phyloP scores from a whole-genome alignment of 2,329 filamentous ascomycete genomes.

The Ophiostoma angusticollis region DNA sequence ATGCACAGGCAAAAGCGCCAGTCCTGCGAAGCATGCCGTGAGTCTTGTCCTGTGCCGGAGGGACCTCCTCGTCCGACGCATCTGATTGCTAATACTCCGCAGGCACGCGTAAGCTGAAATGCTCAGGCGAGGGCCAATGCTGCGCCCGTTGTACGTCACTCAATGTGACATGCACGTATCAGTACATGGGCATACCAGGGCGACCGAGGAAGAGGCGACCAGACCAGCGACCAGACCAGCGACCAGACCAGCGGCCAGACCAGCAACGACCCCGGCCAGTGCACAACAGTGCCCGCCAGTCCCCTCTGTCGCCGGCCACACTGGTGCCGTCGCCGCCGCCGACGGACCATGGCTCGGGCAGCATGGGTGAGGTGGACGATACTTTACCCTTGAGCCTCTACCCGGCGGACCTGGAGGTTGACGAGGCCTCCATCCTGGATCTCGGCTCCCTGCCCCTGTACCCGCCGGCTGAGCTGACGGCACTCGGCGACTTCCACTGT shows the following conservation, averaged over 20 bases:
- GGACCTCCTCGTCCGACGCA: neutral
- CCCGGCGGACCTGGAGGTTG: neutral
- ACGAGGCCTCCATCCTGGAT: neutral
- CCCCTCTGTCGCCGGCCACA: neutral
- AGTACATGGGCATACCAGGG: conserved; percentile 6
- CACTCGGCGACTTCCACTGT: neutral
- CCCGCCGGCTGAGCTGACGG: neutral
- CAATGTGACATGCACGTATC: conserved; percentile 5
- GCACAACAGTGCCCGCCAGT: neutral
- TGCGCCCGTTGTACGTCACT: conserved; percentile 2
- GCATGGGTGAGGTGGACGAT: neutral
- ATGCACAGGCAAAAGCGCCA: conserved; percentile 8
- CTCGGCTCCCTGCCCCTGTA: neutral
- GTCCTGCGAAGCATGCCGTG: conserved; percentile 9
- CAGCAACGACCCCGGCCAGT: neutral
- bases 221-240: neutral
- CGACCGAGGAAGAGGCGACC: conserved; percentile 4
- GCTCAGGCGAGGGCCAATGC: conserved; percentile 1
- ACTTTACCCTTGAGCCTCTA: neutral
- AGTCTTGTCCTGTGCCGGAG: too few relatives aligned
- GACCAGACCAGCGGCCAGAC: conserved; percentile 2
- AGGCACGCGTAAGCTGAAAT: conserved; percentile 8
- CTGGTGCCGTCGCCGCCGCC: neutral
- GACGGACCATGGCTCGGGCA: neutral
- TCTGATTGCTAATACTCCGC: neutral